Conservation (phyloP, 129 eudicot species). For the Pittosporum tobira region DNA sequence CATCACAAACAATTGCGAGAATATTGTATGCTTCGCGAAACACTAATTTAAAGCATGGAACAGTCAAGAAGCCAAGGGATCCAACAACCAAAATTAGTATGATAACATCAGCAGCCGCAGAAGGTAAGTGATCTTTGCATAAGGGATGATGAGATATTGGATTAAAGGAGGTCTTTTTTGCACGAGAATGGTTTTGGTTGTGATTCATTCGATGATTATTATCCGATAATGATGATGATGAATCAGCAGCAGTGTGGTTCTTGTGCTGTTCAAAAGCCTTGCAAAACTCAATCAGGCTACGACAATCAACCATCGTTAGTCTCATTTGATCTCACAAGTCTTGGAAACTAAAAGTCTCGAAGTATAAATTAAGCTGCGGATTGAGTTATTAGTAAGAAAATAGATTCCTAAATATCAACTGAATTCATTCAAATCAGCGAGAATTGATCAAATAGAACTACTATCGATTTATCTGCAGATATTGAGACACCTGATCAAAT, state of each 20-base stretch:
- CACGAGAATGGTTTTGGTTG: neutral
- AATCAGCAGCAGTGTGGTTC: conserved; percentile 11
- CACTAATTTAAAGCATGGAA: conserved; percentile 29
- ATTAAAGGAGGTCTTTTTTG: conserved; percentile 18
- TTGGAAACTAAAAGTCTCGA: too few relatives aligned
- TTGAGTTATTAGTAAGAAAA: too few relatives aligned
- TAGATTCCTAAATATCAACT: too few relatives aligned
- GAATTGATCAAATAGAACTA: too few relatives aligned
- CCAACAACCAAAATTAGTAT: conserved; percentile 34
- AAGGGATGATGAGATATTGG: conserved; percentile 31
- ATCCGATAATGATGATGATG: conserved; percentile 5
- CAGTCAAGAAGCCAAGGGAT: conserved; percentile 32
- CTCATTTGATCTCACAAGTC: too few relatives aligned
- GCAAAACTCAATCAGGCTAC: conserved; percentile 47
- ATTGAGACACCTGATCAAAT: too few relatives aligned
- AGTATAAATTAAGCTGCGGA: too few relatives aligned
- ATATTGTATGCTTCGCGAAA: conserved; percentile 17
- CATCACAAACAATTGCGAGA: conserved; percentile 16
- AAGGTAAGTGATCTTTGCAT: conserved; percentile 27
- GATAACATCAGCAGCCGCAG: conserved; percentile 34
- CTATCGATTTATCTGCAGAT: too few relatives aligned
- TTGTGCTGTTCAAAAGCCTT: conserved; percentile 41
- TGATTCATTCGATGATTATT: neutral
- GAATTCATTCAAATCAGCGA: too few relatives aligned
- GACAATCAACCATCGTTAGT: conserved; percentile 55